phyloP scores from a whole-genome alignment of 2,329 filamentous ascomycete genomes.

The Bipolaris sorokiniana region DNA sequence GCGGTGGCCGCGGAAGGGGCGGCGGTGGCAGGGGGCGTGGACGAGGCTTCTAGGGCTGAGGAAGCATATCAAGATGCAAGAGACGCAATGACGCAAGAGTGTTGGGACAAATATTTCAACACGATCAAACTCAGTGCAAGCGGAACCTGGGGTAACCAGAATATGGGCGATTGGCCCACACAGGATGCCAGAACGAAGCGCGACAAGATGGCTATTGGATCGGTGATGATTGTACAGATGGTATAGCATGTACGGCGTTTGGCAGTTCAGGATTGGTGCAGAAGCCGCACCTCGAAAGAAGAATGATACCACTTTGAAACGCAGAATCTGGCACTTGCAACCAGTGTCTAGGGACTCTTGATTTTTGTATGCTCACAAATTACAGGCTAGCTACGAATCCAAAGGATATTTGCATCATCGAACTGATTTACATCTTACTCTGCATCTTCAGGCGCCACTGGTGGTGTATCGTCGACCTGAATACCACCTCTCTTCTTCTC shows the following conservation, averaged over 20 bases:
- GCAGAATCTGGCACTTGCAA: constrained; percentile 11
- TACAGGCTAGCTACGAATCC: constrained; percentile 1
- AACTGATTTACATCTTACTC: constrained; percentile 59
- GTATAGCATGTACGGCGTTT: constrained; percentile 29
- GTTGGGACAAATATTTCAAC: constrained; percentile 6
- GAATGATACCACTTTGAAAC: constrained; percentile 35
- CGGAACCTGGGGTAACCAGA: constrained; percentile 19
- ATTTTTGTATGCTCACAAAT: constrained; percentile 3
- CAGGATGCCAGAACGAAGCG: constrained; percentile 28
- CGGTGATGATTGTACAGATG: constrained; percentile 13
- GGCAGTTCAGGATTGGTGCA: constrained; percentile 23
- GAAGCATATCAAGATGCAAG: constrained; percentile 8
- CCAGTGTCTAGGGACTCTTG: not conserved
- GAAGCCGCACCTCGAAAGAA: constrained; percentile 26
- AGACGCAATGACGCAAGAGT: constrained; percentile 5
- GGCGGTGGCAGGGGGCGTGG: constrained; percentile 51
- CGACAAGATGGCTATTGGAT: constrained; percentile 22
- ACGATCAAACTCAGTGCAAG: constrained; percentile 6
- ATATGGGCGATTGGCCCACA: constrained; percentile 14
- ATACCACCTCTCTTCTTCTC: constrained; percentile 90
- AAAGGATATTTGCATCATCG: not conserved
- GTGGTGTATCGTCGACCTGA: constrained; percentile 81
- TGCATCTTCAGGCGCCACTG: constrained; percentile 76
- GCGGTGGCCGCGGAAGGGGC: constrained; percentile 51
- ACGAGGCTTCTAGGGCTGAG: constrained; percentile 34